These are phyloP conservation scores for bread wheat (Triticum aestivum) DNA, from an alignment of 176 grass and related monocot genomes.

Conservation along the genomic window IWGSC_CS_RefSeq_v2.1 NC_057802.1:13575738-13576237, in stretches of 20 bases:
- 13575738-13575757: slow-evolving; percentile 55
- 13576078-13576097: slow-evolving; percentile 57
- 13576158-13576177: too few relatives aligned
- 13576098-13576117: slow-evolving; percentile 57
- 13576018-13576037: slow-evolving; percentile 79
- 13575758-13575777: slow-evolving; percentile 21
- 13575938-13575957: slow-evolving; percentile 52
- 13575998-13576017: slow-evolving; percentile 61
- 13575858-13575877: not conserved
- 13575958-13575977: slow-evolving; percentile 84
- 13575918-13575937: slow-evolving; percentile 70
- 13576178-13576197: too few relatives aligned
- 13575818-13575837: slow-evolving; percentile 23
- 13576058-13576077: slow-evolving; percentile 67
- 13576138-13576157: slow-evolving; percentile 68
- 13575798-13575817: not conserved
- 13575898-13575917: slow-evolving; percentile 87
- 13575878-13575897: slow-evolving; percentile 36
- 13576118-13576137: slow-evolving; percentile 66
- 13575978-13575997: slow-evolving; percentile 94
- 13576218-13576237: slow-evolving; percentile 30
- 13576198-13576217: too few relatives aligned
- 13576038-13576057: slow-evolving; percentile 81
- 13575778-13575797: not conserved
- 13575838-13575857: slow-evolving; percentile 17